Base-by-base conservation (phyloP, 768 basidiomycete genomes). In the Trametes punicea region DNA sequence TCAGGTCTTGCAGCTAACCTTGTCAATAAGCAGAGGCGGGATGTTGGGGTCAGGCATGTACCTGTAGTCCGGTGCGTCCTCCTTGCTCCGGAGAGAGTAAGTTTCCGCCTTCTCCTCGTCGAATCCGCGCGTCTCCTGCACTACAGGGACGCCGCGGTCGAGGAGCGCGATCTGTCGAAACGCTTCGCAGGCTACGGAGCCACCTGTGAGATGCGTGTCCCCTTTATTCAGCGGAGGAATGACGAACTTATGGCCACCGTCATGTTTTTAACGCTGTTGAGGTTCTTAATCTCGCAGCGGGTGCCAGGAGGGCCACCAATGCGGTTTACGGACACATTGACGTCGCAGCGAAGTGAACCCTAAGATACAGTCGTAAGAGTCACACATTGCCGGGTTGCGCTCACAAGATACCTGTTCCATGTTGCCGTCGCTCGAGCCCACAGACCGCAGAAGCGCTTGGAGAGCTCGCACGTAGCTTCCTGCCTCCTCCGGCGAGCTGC, bases 11-110 rank as follows among this genome's bases (percentile, higher is more conserved):
- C 15, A 25, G 11, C 46, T 40, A 15, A 64, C 59, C 63, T 64
- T 55, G 81, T 78, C 77, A 6, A 90, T 65, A 29, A 82, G 65
- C 5, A 98, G 73, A 0, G 85, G 81, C 0, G 93, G 93, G 1
- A 98, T 73, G 68, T 98, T 98, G 0, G 93, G 86, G 68, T 99
- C 97, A 0, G 97, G 97, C 92, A 99, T 96, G 73, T 98, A 98
- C 16, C 90, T 82, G 69, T 98, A 99, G 69, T 99, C 97, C 1
- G 90, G 93, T 0, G 93, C 88, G 62, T 94, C 90, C 64, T 97
- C 97, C 71, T 99, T 98, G 42, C 83, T 85, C 38, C 97, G 79
- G 38, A 98, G 71, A 29, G 76, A 80, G 71, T 84, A 94, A 0
- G 97, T 98, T 67, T 88, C 81, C 29, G 86, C 86, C 2, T 78